phyloP scores from a whole-genome alignment of 108 stramenopile genomes.

The Cyclostephanos tholiformis region DNA sequence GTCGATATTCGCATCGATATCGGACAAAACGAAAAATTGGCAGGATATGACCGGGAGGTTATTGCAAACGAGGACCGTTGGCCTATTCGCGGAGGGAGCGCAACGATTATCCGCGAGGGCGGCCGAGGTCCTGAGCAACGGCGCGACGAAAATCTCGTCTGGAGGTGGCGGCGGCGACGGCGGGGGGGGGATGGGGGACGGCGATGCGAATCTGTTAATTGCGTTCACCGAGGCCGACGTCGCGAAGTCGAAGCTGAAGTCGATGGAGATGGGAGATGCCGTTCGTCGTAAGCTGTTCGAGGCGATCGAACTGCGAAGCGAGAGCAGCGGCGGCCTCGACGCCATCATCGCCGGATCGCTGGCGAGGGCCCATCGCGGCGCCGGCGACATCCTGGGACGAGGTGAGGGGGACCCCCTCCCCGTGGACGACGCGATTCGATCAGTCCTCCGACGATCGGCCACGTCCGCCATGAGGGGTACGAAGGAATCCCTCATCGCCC shows the following conservation, averaged over 20 bases:
- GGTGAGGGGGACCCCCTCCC: slow-evolving; percentile 10
- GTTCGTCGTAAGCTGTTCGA: slow-evolving; percentile 71
- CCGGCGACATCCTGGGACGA: slow-evolving; percentile 29
- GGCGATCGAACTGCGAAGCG: slow-evolving; percentile 85
- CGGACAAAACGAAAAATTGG: slow-evolving; percentile 80
- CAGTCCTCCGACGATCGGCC: slow-evolving; percentile 65
- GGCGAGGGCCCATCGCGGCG: slow-evolving; percentile 42
- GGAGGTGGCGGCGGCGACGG: slow-evolving; percentile 18
- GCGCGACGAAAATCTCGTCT: slow-evolving; percentile 63
- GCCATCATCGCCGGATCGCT: slow-evolving; percentile 88
- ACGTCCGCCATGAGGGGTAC: slow-evolving; percentile 59
- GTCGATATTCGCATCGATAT: slow-evolving; percentile 66
- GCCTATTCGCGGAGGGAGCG: slow-evolving; percentile 83
- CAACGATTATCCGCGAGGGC: slow-evolving; percentile 76
- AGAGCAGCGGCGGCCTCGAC: slow-evolving; percentile 86
- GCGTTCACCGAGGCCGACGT: slow-evolving; percentile 90
- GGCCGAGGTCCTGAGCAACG: slow-evolving; percentile 58
- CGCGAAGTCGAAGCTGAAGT: slow-evolving; percentile 84
- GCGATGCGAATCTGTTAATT: slow-evolving; percentile 60
- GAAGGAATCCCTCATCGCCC: slow-evolving; percentile 85
- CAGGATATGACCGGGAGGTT: slow-evolving; percentile 83
- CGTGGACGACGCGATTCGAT: slow-evolving; percentile 51
- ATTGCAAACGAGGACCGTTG: slow-evolving; percentile 72
- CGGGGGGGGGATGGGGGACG: background rate
- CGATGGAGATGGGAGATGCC: slow-evolving; percentile 85